Evolutionary conservation across 2,329 filamentous ascomycete genomes (phyloP).

Genomic region (Aureobasidium sp.): DNA sequence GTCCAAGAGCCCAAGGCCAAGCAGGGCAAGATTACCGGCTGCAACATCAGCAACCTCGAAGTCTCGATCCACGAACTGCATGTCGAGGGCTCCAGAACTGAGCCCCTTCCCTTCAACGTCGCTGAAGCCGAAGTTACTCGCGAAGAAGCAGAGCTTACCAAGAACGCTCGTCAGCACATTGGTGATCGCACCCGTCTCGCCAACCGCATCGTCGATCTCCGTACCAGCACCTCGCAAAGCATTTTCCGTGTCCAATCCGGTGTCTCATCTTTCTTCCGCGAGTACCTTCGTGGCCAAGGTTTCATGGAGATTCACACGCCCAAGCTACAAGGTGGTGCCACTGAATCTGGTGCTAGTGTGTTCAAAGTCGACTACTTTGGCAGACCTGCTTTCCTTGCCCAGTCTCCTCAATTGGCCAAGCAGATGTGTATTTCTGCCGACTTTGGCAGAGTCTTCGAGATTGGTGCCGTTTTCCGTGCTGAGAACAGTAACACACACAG

Average conservation of each 20-base stretch:
- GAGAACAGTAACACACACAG: conserved; percentile 97
- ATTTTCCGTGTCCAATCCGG: conserved; percentile 90
- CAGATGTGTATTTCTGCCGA: conserved; percentile 94
- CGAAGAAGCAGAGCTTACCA: conserved; percentile 62
- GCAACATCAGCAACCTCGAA: conserved; percentile 80
- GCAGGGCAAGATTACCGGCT: conserved; percentile 75
- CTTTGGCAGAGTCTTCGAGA: conserved; percentile 90
- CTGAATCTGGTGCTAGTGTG: conserved; percentile 91
- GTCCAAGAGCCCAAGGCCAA: conserved; percentile 75
- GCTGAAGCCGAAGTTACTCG: conserved; percentile 73
- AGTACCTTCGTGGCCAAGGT: conserved; percentile 74
- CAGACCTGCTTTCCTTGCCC: conserved; percentile 86
- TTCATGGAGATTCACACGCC: conserved; percentile 97
- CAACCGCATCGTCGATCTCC: conserved; percentile 85
- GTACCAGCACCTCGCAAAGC: conserved; percentile 87
- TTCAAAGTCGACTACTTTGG: conserved; percentile 96
- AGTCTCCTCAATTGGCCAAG: conserved; percentile 93
- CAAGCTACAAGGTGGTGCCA: conserved; percentile 90
- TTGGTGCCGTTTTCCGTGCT: conserved; percentile 90
- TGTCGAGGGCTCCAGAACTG: conserved; percentile 66
- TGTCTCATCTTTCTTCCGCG: conserved; percentile 82
- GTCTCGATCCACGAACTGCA: conserved; percentile 74
- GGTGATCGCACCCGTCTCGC: conserved; percentile 75
- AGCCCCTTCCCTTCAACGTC: conserved; percentile 73
- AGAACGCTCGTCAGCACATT: conserved; percentile 65